Base-by-base conservation (phyloP, 2,329 filamentous ascomycete genomes). In the Aurifilum marmelostoma region DNA sequence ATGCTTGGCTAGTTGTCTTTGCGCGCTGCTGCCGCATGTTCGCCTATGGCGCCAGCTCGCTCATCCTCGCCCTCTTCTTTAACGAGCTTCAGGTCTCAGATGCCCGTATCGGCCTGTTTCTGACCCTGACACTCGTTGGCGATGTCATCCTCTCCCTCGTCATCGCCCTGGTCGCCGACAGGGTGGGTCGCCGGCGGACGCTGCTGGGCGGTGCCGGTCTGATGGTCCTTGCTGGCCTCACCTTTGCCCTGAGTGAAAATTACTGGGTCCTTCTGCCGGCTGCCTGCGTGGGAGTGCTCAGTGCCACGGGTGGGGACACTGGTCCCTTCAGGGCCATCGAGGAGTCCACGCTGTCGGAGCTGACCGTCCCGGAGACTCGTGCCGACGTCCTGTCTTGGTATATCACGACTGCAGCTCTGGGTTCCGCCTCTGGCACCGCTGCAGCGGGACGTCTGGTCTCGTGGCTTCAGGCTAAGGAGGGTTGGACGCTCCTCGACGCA, bases 321-420 rank as follows among this genome's bases (percentile, higher is more conserved):
- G 89, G 89, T 0, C 89, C 89, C 0, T 91, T 91, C 72, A 81
- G 89, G 50, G 87, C 87, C 3, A 87, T 92, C 41, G 89, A 91
- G 75, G 89, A 91, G 80, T 88, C 85, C 0, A 87, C 86, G 43
- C 75, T 91, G 9, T 86, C 88, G 6, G 87, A 90, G 74, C 80
- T 91, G 59, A 90, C 88, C 0, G 82, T 79, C 0, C 81, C 84
- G 0, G 77, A 81, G 39, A 85, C 83, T 0, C 80, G 89, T 61
- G 80, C 87, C 18, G 88, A 91, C 76, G 88, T 91, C n/a, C 80
- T 91, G 69, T 84, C 86, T 11, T 91, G 89, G 89, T 90, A 91
- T 73, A 84, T 89, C 54, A 87, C 85, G 21, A 81, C 80, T 2
- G 84, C 86, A 0, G 83, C 83, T n/a, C 77, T 88, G 1, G 87